A percentile compares a stretch with the other conserved stretches of the same genome.
Evolutionary conservation across 2,329 filamentous ascomycete species (phyloP).

Genomic region (Sclerotinia spermophila): DNA sequence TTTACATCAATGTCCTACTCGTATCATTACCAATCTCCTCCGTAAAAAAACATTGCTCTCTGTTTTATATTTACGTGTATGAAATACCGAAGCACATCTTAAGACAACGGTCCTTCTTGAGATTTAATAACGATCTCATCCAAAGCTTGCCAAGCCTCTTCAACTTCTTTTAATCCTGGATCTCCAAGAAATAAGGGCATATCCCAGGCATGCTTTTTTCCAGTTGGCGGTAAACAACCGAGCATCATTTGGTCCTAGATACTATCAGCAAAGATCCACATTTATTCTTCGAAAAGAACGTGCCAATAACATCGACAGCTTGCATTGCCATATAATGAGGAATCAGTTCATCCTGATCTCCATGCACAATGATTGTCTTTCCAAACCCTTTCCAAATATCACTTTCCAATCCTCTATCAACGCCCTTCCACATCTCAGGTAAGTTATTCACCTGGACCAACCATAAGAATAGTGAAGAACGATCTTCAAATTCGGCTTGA

Average conservation of each 20-base stretch:
- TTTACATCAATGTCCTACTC: not conserved
- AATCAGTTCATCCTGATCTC: not conserved
- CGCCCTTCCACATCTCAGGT: not conserved
- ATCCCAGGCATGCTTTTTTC: not conserved
- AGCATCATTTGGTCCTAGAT: not conserved
- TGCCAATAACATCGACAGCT: not conserved
- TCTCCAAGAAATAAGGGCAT: not conserved
- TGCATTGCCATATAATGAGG: not conserved
- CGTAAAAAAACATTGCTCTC: not conserved
- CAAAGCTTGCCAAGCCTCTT: conserved; percentile 2
- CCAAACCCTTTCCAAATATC: not conserved
- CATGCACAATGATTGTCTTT: not conserved
- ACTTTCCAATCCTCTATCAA: not conserved
- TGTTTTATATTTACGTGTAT: not conserved
- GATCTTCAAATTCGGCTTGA: not conserved
- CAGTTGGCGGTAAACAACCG: conserved; percentile 3
- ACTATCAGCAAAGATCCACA: not conserved
- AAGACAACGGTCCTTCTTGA: not conserved
- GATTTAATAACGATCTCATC: not conserved
- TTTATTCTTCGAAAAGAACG: not conserved
- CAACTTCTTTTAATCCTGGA: not conserved
- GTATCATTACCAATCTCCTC: not conserved
- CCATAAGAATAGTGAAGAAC: not conserved
- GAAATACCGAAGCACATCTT: too few relatives aligned
- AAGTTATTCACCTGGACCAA: not conserved